Base-by-base conservation (phyloP, 495 filamentous ascomycete species). In the Neurospora sp. region DNA sequence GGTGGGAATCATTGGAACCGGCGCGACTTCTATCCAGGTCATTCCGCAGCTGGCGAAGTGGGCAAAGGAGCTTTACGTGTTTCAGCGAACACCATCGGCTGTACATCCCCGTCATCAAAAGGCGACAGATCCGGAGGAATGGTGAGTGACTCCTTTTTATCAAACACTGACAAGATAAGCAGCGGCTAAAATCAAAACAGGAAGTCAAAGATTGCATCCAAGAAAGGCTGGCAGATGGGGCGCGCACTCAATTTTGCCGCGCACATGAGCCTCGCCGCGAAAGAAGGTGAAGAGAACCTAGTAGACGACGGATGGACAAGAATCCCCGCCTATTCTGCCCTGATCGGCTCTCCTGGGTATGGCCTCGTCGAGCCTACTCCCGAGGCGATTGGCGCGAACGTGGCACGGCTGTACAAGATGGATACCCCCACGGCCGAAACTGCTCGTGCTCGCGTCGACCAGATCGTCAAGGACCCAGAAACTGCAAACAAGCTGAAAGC, bases 1-100 rank as follows among this genome's bases (percentile, higher is more conserved):
- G 1, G 87, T 89, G 6, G 87, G 81, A 1, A 81, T 88, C 70
- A 76, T 89, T 22, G 87, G 87, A 9, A 89, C 87, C 1, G 87
- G 87, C 9, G 87, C 87, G 2, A 88, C 87, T 0, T 86, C 86
- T 4, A 80, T 89, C 16, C 87, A 89, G 75, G 81, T 80, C 0
- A 79, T 89, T 0, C 87, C 87, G 1, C 72, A 78, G n/a, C 77
- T 88, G 0, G 87, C 85, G 18, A 81, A 83, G 70, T 85, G 78
- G 45, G 84, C 84, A 0, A 84, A 87, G 72, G 81, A 88, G 61
- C 70, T 89, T 5, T 87, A 85, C 72, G 84, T 89, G 37, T 84
- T 88, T 73, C 87, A 89, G 72, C 86, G 87, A 14, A 89, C 87
- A 22, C 86, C 87, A 27, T 82, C 88, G 0, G 72, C 83, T 0